Evolutionary conservation across 306 rosid species (phyloP).

Genomic region (Echinosophora koreensis): DNA sequence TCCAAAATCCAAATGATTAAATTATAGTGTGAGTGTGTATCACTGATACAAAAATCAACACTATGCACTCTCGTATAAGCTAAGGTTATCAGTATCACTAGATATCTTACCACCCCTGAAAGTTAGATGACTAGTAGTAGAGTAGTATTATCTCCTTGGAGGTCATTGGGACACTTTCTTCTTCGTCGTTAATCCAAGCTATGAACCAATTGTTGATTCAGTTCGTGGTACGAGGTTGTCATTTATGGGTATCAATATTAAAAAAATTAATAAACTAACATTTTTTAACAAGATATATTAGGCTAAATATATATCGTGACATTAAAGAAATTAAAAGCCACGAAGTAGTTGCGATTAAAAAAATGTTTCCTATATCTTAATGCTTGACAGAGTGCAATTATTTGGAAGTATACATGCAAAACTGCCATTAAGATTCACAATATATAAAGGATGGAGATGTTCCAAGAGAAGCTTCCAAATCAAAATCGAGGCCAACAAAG

Average conservation of each 20-base stretch:
- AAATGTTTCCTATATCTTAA: background rate
- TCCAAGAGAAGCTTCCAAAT: slow-evolving; percentile 17
- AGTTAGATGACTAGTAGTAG: background rate
- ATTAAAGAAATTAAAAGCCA: background rate
- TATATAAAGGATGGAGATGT: background rate
- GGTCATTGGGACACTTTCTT: background rate
- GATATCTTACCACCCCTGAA: background rate
- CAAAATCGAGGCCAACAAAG: slow-evolving; percentile 34
- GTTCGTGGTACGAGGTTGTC: slow-evolving; percentile 34
- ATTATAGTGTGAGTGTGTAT: background rate
- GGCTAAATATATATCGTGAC: background rate
- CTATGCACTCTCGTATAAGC: too few relatives aligned
- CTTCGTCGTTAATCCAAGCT: background rate
- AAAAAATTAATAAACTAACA: background rate
- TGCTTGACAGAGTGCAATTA: background rate
- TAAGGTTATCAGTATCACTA: background rate
- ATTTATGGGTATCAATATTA: background rate
- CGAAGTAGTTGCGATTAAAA: background rate
- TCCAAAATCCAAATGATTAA: slow-evolving; percentile 35
- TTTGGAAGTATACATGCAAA: background rate
- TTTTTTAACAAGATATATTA: background rate
- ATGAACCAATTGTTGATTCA: background rate
- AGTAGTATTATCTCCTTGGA: background rate
- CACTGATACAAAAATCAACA: too few relatives aligned
- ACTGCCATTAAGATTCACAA: background rate